Evolutionary conservation across 176 grass and related monocot genomes (phyloP), one percentile per base, ranked within the genome.

Genomic region (Puya raimondii): DNA sequence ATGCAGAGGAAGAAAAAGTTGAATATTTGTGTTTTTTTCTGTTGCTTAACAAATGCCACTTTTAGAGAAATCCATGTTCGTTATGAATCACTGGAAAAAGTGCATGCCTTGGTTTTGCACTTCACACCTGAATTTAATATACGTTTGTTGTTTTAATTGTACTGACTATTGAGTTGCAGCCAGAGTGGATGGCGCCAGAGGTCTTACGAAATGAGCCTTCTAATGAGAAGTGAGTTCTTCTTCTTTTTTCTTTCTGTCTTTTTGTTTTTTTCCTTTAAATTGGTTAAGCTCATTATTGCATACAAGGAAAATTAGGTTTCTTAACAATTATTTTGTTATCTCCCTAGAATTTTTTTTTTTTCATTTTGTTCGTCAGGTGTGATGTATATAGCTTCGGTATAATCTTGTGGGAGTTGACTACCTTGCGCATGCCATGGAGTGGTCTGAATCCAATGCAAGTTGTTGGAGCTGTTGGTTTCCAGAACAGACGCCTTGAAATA

Each of bases 171-270:
- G 70, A 29, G n/a, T 17, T 82, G 75, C 86, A 99, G 94, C 94
- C 94, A 2, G 94, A 99, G 80, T 97, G 94, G 89, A 97, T 97
- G 94, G 94, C 94, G 77, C 94, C 94, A 18, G 94, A 97, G 80
- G 94, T 93, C 48, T 72, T 99, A 67, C 81, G 89, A 49, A 99
- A 99, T 70, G 94, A 99, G 64, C 94, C 86, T 78, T 85, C 86
- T 49, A 88, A 93, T 23, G 94, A 99, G 71, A 93, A 93, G 94
- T 99, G 76, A 96, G 88, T 74, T 72, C 4, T 12, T 2, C 49
- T 47, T 51, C 47, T 9, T 68, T 61, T 33, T 51, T 14, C 47
- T 1, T 67, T 33, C 64, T 27, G 14, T 29, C 21, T 21, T 56
- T 20, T 66, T 29, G 23, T 74, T 20, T 65, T 65, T 65, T 2